A percentile compares a stretch with the other conserved stretches of the same genome.
Evolutionary conservation across 176 grass and related monocot species (phyloP).

Genomic region (Coix lacrymajobi): DNA sequence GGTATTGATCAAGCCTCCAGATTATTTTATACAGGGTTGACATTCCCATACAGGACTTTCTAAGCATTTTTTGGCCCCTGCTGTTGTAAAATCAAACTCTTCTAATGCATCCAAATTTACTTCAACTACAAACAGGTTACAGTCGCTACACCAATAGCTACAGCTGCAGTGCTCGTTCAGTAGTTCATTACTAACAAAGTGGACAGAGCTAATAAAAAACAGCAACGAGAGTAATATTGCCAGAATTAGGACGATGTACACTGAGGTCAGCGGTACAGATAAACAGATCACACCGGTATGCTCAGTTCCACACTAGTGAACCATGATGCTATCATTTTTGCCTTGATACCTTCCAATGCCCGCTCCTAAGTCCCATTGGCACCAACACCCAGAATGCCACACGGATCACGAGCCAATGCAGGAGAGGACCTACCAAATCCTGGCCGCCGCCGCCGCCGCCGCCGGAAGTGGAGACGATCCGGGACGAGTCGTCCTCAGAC

Average conservation of each 20-base stretch:
- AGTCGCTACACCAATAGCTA: neutral
- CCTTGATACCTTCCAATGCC: neutral
- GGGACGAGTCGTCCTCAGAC: constrained; percentile 73
- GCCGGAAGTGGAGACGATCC: constrained; percentile 65
- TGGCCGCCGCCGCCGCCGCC: constrained; percentile 28
- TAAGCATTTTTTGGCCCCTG: neutral
- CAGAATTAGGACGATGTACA: neutral
- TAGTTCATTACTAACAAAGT: neutral
- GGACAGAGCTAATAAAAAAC: neutral
- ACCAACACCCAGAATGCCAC: neutral
- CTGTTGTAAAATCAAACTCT: neutral
- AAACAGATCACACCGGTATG: neutral
- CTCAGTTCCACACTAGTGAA: neutral
- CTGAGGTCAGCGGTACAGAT: neutral
- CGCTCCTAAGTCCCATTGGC: neutral
- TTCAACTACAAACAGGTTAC: neutral
- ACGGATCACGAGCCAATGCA: constrained; percentile 13
- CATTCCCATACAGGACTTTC: neutral
- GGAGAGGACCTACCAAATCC: constrained; percentile 49
- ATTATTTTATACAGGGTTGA: neutral
- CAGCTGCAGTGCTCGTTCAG: neutral
- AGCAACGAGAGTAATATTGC: neutral
- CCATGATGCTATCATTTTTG: neutral
- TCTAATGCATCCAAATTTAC: neutral
- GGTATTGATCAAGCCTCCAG: neutral